Evolutionary conservation across 768 basidiomycete species (phyloP), one percentile per base, ranked within the genome.

Genomic region (Phanerodontia chrysosporium): DNA sequence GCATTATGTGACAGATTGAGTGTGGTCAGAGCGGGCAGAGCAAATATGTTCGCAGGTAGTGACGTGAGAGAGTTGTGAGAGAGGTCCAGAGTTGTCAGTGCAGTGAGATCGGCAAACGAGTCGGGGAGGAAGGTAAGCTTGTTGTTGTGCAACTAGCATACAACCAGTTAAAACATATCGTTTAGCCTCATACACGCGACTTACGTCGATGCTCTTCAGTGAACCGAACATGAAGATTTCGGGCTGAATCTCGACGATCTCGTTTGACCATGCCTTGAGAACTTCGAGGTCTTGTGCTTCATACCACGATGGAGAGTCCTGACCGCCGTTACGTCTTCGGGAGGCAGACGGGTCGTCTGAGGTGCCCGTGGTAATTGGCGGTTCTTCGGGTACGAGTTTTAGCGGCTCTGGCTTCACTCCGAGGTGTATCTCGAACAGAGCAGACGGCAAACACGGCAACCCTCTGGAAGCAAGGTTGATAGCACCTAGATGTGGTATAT

Each of bases 181-280:
- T 39, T 52, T 13, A 22, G 29, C 25, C 8, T 45, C 42, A 12
- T 12, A 22, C 63, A 1, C 51, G 16, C 48, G 18, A 16, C 90
- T 58, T 73, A 91, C 91, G 70, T 94, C 92, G 42, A 94, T 65
- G 1, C 77, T 81, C 72, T 92, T 92, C 54, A 94, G 75, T 3
- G 89, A 90, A 2, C 91, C 91, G 67, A 94, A 94, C 46, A 92
- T 77, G 0, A 88, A 87, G 14, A 94, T 86, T 69, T 94, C 92
- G 24, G 84, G 85, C 63, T 92, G 91, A 28, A 94, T 78, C 66
- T 90, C 88, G 18, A 80, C 62, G 44, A 94, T 92, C 21, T 87
- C 85, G 65, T 94, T 93, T 65, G 85, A 87, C 82, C 87, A 87
- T 16, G 84, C 85, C 67, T 91, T 92, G 45, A 94, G 73, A 4